Conservation (phyloP, 1,284 basidiomycete species). For the Xerocomus nothofagi region DNA sequence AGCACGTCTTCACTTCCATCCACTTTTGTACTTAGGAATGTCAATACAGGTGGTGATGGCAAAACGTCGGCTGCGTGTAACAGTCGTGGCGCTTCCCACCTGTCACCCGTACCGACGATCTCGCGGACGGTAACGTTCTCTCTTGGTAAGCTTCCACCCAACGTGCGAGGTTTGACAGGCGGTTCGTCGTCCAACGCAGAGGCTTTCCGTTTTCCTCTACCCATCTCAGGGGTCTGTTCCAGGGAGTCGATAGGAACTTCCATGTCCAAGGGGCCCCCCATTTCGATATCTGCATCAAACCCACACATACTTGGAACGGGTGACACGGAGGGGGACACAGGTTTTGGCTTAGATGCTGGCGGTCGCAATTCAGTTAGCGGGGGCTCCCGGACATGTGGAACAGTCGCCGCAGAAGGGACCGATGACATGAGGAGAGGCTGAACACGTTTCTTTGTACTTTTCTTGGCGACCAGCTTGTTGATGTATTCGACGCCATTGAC, state of each 20-base stretch:
- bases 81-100: conserved; percentile 24
- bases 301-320: conserved; percentile 29
- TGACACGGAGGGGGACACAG: conserved; percentile 28
- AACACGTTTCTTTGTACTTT: conserved; percentile 69
- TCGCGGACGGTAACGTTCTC: conserved; percentile 52
- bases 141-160: conserved; percentile 68
- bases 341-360: conserved; percentile 17
- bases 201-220: conserved; percentile 52
- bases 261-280: conserved; percentile 33
- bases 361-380: conserved; percentile 18
- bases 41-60: conserved; percentile 55
- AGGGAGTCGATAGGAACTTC: conserved; percentile 38
- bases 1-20: conserved; percentile 69
- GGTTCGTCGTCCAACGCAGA: conserved; percentile 47
- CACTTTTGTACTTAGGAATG: conserved; percentile 55
- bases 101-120: conserved; percentile 38
- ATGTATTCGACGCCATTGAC: conserved; percentile 55
- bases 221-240: conserved; percentile 25
- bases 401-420: conserved; percentile 39
- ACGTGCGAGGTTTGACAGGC: conserved; percentile 54
- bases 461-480: conserved; percentile 72
- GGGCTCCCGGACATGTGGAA: conserved; percentile 13
- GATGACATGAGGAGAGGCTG: conserved; percentile 47
- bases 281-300: conserved; percentile 35
- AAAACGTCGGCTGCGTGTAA: conserved; percentile 35